phyloP scores from a whole-genome alignment of 2,329 filamentous ascomycete species.

The Aspergillus japonicus region DNA sequence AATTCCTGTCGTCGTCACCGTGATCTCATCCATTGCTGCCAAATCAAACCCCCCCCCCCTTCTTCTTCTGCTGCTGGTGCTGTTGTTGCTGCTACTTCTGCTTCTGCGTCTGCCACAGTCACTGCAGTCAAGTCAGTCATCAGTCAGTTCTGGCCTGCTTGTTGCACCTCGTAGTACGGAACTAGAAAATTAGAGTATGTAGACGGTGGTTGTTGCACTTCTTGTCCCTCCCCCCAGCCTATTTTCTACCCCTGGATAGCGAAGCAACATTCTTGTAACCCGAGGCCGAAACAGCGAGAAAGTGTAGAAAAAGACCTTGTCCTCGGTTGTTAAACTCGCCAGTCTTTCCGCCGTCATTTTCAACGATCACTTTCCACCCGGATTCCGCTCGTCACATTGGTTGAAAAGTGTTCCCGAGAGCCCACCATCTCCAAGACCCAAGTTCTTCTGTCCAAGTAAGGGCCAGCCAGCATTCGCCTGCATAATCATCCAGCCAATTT shows the following conservation, averaged over 20 bases:
- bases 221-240: background rate
- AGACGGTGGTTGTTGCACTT: background rate
- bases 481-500: conserved; percentile 10
- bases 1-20: conserved; percentile 41
- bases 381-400: conserved; percentile 24
- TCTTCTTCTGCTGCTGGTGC: background rate
- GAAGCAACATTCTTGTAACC: conserved; percentile 6
- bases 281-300: background rate
- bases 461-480: conserved; percentile 16
- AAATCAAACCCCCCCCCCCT: conserved; percentile 4
- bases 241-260: conserved; percentile 7
- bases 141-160: conserved; percentile 4
- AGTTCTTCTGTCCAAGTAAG: conserved; percentile 21
- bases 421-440: conserved; percentile 20
- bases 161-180: background rate
- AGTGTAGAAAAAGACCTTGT: background rate
- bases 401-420: conserved; percentile 18
- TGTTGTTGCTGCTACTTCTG: no score
- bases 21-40: conserved; percentile 35
- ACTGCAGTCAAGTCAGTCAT: background rate
- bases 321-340: conserved; percentile 11
- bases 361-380: conserved; percentile 11
- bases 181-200: background rate
- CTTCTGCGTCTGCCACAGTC: no score
- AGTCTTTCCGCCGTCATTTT: conserved; percentile 15